Conservation (phyloP, 257 asterid species). For the Solanum stenotomum region DNA sequence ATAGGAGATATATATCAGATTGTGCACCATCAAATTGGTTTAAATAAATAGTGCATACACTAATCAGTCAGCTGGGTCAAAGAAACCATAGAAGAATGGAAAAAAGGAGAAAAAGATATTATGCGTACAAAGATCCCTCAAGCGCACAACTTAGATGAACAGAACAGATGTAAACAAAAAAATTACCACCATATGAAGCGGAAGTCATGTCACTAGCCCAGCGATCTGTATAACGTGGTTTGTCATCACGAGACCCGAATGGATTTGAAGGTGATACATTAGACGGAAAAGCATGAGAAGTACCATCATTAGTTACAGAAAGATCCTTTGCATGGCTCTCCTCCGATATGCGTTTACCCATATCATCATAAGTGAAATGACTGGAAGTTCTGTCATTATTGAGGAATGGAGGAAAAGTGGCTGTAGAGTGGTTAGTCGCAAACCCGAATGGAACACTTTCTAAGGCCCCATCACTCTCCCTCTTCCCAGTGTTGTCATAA, state of each 20-base stretch:
- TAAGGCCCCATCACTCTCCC: slow-evolving; percentile 32
- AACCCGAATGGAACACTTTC: slow-evolving; percentile 21
- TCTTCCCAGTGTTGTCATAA: slow-evolving; percentile 18
- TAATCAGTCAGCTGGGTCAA: background rate
- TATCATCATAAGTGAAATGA: slow-evolving; percentile 24
- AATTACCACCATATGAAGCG: slow-evolving; percentile 50
- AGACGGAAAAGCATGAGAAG: slow-evolving; percentile 22
- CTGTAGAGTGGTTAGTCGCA: slow-evolving; percentile 14
- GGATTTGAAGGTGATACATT: slow-evolving; percentile 32
- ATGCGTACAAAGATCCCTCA: background rate
- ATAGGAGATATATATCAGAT: background rate
- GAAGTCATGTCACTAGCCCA: slow-evolving; percentile 21
- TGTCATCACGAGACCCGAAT: slow-evolving; percentile 21
- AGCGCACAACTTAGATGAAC: background rate
- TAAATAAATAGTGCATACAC: background rate
- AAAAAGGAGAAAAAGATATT: background rate
- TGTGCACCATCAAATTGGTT: background rate
- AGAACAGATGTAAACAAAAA: background rate
- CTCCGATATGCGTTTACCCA: slow-evolving; percentile 16
- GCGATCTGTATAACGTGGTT: slow-evolving; percentile 23
- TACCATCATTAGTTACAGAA: slow-evolving; percentile 23
- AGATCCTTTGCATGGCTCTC: slow-evolving; percentile 25
- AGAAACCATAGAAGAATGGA: slow-evolving; percentile 1
- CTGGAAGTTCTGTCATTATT: slow-evolving; percentile 20
- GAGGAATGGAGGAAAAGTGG: slow-evolving; percentile 15